Percentiles rank a stretch among this genome's conserved stretches.
phyloP scores from a whole-genome alignment of 192 early-diverging fungal genomes.

The Entomortierella chlamydospora region DNA sequence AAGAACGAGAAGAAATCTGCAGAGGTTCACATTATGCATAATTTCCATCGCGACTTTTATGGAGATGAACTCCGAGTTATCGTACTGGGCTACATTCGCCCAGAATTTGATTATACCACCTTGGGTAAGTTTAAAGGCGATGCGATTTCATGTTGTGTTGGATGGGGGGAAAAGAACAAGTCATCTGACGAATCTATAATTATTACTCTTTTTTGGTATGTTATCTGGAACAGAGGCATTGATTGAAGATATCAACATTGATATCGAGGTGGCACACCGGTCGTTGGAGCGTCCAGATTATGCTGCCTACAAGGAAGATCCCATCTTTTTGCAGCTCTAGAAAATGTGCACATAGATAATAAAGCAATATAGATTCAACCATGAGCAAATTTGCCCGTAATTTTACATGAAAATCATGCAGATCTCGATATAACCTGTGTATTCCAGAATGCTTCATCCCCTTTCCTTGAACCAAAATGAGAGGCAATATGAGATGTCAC shows the following conservation, averaged over 20 bases:
- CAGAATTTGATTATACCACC: conserved; percentile 89
- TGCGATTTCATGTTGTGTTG: too few species aligned
- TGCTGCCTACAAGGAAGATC: conserved; percentile 53
- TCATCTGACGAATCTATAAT: neutral
- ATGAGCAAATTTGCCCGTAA: too few species aligned
- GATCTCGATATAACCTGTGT: too few species aligned
- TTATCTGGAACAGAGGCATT: conserved; percentile 73
- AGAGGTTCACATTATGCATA: conserved; percentile 96
- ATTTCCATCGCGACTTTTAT: conserved; percentile 93
- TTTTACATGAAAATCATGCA: too few species aligned
- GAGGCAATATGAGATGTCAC: too few species aligned
- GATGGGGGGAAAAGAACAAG: neutral
- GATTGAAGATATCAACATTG: conserved; percentile 92
- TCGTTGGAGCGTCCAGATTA: conserved; percentile 74
- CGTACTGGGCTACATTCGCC: conserved; percentile 88
- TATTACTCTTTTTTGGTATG: conserved; percentile 1
- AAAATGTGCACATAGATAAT: too few species aligned
- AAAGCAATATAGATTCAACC: too few species aligned
- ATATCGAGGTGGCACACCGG: conserved; percentile 83
- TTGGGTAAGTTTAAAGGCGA: conserved; percentile 76
- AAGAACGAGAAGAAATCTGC: conserved; percentile 97
- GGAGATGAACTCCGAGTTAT: conserved; percentile 83
- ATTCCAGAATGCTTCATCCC: too few species aligned
- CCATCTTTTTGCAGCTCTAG: conserved; percentile 45
- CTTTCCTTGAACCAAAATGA: too few species aligned